These are phyloP conservation scores for Microbotryum intermedium DNA, from an alignment of 1,284 basidiomycete genomes.

Conservation along the genomic window DNA sequence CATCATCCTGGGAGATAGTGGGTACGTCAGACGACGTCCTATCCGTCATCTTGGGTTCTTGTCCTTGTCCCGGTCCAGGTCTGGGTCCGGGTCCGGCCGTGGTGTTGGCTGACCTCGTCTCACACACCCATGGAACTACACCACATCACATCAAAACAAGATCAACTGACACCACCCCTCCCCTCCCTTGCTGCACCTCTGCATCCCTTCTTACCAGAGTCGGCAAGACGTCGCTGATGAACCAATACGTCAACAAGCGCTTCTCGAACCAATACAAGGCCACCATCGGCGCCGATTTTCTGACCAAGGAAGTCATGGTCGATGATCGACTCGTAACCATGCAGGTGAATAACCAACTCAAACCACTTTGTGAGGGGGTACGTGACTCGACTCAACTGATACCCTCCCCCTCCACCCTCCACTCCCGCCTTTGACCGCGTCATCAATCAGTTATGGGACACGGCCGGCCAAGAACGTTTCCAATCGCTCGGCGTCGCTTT, in stretches of 20 bases:
- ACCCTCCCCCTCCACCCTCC: background rate
- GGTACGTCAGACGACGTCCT: slow-evolving; percentile 39
- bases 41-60: background rate
- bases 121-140: background rate
- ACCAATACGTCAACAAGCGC: slow-evolving; percentile 99
- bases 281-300: slow-evolving; percentile 51
- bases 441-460: slow-evolving; percentile 82
- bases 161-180: background rate
- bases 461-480: slow-evolving; percentile 97
- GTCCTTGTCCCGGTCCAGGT: too few relatives aligned
- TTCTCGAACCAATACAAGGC: slow-evolving; percentile 99
- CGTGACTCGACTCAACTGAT: background rate
- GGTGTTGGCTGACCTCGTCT: too few relatives aligned
- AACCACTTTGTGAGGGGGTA: background rate
- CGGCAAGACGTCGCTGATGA: slow-evolving; percentile 99
- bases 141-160: background rate
- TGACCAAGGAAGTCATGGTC: slow-evolving; percentile 98
- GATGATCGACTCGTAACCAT: slow-evolving; percentile 97
- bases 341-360: slow-evolving; percentile 57
- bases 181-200: background rate
- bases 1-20: slow-evolving; percentile 96
- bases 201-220: too few relatives aligned
- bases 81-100: too few relatives aligned
- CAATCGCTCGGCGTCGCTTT: slow-evolving; percentile 97
- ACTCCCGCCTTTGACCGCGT: background rate